phyloP scores from a whole-genome alignment of 108 stramenopile species.

The Skeletonema grethae region DNA sequence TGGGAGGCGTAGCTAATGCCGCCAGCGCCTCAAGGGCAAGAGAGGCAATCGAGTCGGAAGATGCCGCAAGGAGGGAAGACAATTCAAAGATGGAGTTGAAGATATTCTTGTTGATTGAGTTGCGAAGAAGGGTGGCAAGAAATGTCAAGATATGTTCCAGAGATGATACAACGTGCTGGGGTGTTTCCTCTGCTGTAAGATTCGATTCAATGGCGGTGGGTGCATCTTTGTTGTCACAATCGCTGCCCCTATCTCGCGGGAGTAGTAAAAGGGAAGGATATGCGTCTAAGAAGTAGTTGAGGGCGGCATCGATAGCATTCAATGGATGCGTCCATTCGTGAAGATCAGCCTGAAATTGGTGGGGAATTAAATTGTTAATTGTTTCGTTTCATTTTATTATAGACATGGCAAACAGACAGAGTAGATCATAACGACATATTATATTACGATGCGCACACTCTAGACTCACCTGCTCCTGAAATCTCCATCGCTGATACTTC shows the following conservation, averaged over 20 bases:
- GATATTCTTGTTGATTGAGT: conserved; percentile 81
- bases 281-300: conserved; percentile 59
- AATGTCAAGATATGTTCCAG: conserved; percentile 33
- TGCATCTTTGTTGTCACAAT: conserved; percentile 10
- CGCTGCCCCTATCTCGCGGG: conserved; percentile 42
- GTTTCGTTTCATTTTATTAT: background rate
- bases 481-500: conserved; percentile 59
- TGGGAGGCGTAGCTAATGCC: conserved; percentile 72
- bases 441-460: background rate
- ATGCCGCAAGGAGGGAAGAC: conserved; percentile 74
- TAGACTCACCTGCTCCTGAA: conserved; percentile 79
- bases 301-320: conserved; percentile 78
- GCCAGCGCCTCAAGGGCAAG: conserved; percentile 62
- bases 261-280: conserved; percentile 66
- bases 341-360: conserved; percentile 67
- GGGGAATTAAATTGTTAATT: conserved; percentile 1
- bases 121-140: conserved; percentile 67
- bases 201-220: conserved; percentile 8
- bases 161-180: conserved; percentile 52
- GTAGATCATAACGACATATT: too few species aligned
- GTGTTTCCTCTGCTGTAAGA: conserved; percentile 39
- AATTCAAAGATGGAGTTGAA: conserved; percentile 83
- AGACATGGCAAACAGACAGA: too few species aligned
- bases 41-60: conserved; percentile 65
- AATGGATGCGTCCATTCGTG: conserved; percentile 83